phyloP scores from a whole-genome alignment of 208 protist species.

The Sergeia podlipaevii region DNA sequence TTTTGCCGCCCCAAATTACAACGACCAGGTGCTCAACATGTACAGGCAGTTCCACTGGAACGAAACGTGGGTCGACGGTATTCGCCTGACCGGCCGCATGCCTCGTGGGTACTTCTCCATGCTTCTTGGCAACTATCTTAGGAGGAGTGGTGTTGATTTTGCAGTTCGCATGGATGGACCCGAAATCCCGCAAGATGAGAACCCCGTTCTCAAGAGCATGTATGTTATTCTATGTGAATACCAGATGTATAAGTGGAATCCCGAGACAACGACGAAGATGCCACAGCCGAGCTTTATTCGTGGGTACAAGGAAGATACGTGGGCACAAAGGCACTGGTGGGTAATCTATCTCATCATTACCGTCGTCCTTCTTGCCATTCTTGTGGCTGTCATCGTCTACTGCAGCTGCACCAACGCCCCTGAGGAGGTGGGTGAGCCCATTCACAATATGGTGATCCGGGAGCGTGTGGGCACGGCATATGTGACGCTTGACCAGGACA shows the following conservation, averaged over 20 bases:
- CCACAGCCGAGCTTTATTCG: constrained; percentile 32
- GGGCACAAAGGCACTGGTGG: constrained; percentile 55
- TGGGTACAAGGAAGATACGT: constrained; percentile 48
- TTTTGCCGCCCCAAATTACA: background rate
- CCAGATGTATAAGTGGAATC: constrained; percentile 19
- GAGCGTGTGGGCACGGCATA: constrained; percentile 31
- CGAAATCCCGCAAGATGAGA: constrained; percentile 10
- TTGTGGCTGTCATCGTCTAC: constrained; percentile 38
- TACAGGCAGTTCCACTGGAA: constrained; percentile 28
- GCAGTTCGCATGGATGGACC: constrained; percentile 19
- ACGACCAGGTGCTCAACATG: constrained; percentile 17
- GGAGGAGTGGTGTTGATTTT: background rate
- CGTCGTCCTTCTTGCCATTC: constrained; percentile 17
- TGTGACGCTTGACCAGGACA: no score
- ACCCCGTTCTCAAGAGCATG: constrained; percentile 16
- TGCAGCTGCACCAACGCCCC: constrained; percentile 23
- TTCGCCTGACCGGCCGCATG: constrained; percentile 20
- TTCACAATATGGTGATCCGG: constrained; percentile 44
- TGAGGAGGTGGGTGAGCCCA: constrained; percentile 16
- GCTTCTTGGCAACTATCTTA: background rate
- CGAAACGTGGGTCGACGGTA: background rate
- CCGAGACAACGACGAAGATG: constrained; percentile 6
- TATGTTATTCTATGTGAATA: constrained; percentile 31
- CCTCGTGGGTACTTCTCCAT: constrained; percentile 26
- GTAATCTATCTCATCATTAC: constrained; percentile 33